Evolutionary conservation across 202 grass and related monocot genomes (phyloP).

Genomic region (Saccharum hybrid): DNA sequence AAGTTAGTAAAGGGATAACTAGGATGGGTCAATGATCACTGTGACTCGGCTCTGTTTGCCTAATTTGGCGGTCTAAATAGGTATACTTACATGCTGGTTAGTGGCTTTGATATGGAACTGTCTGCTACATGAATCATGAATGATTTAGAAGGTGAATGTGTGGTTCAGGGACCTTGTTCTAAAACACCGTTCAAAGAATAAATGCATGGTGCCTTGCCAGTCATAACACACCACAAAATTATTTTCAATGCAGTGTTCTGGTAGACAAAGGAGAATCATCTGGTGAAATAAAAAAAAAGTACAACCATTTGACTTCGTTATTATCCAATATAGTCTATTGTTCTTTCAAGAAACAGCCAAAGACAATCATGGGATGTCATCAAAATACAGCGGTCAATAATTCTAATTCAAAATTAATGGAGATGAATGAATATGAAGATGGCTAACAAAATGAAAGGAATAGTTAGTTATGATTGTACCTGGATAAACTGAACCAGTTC

Average conservation of each 20-base stretch:
- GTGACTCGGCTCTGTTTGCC: not conserved
- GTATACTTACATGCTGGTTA: slow-evolving; percentile 6
- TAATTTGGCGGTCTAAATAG: not conserved
- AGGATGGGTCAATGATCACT: not conserved
- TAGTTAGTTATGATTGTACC: slow-evolving; percentile 50
- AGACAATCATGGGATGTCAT: slow-evolving; percentile 21
- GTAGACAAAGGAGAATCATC: slow-evolving; percentile 12
- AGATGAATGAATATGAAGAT: slow-evolving; percentile 13
- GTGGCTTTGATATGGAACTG: slow-evolving; percentile 21
- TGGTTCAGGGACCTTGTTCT: slow-evolving; percentile 6
- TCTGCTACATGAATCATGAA: slow-evolving; percentile 28
- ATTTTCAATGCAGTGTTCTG: slow-evolving; percentile 25
- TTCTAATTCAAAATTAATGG: slow-evolving; percentile 22
- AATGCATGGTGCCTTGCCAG: not conserved
- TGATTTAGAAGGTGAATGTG: slow-evolving; percentile 17
- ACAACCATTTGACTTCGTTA: not conserved
- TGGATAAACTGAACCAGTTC: slow-evolving; percentile 91
- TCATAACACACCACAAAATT: slow-evolving; percentile 32
- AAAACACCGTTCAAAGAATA: slow-evolving; percentile 8
- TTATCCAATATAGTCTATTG: not conserved
- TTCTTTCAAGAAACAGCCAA: slow-evolving; percentile 1
- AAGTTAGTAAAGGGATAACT: not conserved
- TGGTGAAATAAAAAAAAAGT: slow-evolving; percentile 17
- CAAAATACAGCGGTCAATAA: slow-evolving; percentile 3
- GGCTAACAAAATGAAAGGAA: slow-evolving; percentile 4